phyloP scores from a whole-genome alignment of 495 filamentous ascomycete species.

The Talaromyces wortmannii region DNA sequence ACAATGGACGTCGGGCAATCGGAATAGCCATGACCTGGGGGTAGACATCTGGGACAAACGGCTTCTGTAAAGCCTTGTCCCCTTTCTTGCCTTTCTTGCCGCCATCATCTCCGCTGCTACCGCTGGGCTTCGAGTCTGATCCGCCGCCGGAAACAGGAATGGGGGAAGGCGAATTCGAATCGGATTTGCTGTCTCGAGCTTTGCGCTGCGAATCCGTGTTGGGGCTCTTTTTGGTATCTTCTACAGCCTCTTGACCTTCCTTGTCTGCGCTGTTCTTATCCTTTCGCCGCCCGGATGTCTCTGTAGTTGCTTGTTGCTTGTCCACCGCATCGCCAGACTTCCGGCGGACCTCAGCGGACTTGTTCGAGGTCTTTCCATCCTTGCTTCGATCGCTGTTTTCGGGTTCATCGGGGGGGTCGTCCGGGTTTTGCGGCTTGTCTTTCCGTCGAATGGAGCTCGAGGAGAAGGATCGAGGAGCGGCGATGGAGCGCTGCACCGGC shows the following conservation, averaged over 20 bases:
- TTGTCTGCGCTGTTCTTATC: conserved; percentile 29
- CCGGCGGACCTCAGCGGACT: conserved; percentile 21
- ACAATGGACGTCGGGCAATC: conserved; percentile 90
- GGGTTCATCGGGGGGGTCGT: conserved; percentile 27
- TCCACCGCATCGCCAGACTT: conserved; percentile 25
- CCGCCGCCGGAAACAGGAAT: conserved; percentile 33
- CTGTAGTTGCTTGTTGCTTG: conserved; percentile 19
- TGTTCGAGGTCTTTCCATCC: conserved; percentile 27
- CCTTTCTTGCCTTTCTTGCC: conserved; percentile 57
- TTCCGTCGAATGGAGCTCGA: conserved; percentile 31
- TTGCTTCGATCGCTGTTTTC: conserved; percentile 23
- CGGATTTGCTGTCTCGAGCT: conserved; percentile 29
- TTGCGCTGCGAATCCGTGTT: conserved; percentile 15
- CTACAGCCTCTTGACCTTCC: conserved; percentile 30
- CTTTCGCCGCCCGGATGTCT: conserved; percentile 26
- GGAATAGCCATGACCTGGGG: conserved; percentile 98
- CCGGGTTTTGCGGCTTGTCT: conserved; percentile 36
- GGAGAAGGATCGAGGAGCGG: conserved; percentile 32
- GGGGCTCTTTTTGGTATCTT: conserved; percentile 34
- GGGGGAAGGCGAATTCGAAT: conserved; percentile 39
- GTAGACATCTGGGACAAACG: conserved; percentile 87
- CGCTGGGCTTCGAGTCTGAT: conserved; percentile 41
- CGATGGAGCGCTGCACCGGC: background rate
- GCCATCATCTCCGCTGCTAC: conserved; percentile 44
- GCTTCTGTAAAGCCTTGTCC: conserved; percentile 76